Base-by-base conservation (phyloP, 352 stramenopile species). In the Globisporangium solare region DNA sequence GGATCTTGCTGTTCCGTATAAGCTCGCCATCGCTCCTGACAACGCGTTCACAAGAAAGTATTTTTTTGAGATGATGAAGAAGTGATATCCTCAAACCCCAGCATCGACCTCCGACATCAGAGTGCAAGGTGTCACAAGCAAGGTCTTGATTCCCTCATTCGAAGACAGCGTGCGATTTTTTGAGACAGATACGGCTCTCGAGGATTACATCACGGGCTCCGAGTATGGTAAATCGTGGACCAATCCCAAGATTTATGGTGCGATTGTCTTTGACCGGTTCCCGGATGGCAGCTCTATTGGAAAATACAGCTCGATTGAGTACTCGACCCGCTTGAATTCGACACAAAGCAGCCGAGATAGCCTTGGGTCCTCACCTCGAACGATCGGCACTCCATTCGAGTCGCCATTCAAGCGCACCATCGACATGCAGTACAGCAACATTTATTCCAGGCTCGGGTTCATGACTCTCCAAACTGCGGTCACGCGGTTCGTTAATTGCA, bases 131-230 rank as follows among this genome's bases (percentile, higher is more conserved):
- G 58, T 39, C 1, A 42, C 56, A 2, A 56, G 58, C 12, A 66
- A 51, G 31, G 55, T 83, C 11, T 60, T 51, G 3, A 57, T 88
- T 3, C 79, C 81, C 6, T 66, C 76, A 32, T 72, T 88, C 18
- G 67, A 76, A 31, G 76, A 88, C 52, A 86, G 73, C 32, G 71
- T 87, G 0, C 45, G 79, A 12, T 92, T 92, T 54, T 92, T 86
- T 52, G 51, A 74, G 4, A 63, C 66, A 0, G 67, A 87, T 21
- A 43, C 51, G 0, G 66, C 46, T n/a, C 43, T 91, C 17, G 71
- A 87, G 27, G 47, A 43, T 32, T 76, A 88, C 56, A 67, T 89
- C 31, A 69, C 56, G 13, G 45, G 46, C 20, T 43, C 58, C 0
- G 45, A 63, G 8, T 92, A 92, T 27, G 81, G 81, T 10, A 79